Evolutionary conservation across 768 basidiomycete genomes (phyloP), one percentile per base, ranked within the genome.

Genomic region (Grammothele lineata): DNA sequence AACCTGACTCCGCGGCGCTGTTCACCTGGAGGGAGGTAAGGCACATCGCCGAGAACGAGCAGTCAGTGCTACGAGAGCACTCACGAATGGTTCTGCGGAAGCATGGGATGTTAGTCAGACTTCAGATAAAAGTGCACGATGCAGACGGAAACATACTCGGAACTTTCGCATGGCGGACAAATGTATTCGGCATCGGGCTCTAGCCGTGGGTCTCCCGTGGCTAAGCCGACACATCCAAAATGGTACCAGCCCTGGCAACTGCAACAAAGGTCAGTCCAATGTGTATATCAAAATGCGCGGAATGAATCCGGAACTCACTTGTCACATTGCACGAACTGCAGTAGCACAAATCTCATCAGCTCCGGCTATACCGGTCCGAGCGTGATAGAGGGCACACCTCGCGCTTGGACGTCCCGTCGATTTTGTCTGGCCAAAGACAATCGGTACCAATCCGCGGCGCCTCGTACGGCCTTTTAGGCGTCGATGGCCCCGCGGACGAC

Each of bases 191-290:
- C 49, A 23, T 54, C 53, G 2, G 43, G 40, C 10, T 54, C 48
- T 1, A 55, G 47, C 4, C 55, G 53, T 5, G 55, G 51, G 27
- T 59, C 58, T 24, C 38, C 51, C 24, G 14, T n/a, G 23, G n/a
- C 15, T n/a, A 59, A 11, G 5, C 55, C 55, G 18, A 56, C 53
- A 30, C 57, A 59, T 3, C 53, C 55, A n/a, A 54, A 53, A 35
- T 59, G 57, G 21, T 54, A 59, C 57, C 55, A 56, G 14, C 37
- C 57, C 12, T 59, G 45, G 24, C 57, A 59, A 23, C 57, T 56
- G 35, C 35, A 45, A 26, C 40, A 38, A 37, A 8, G 23, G 22
- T 43, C 1, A 35, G 14, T 38, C 15, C 27, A 1, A 32, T 48
- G 24, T 21, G 50, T 51, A 40, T 50, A 11, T 57, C 55, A 17